Evolutionary conservation across 2,329 filamentous ascomycete genomes (phyloP), one percentile per base, ranked within the genome.

Genomic region (Trichophyton rubrum): DNA sequence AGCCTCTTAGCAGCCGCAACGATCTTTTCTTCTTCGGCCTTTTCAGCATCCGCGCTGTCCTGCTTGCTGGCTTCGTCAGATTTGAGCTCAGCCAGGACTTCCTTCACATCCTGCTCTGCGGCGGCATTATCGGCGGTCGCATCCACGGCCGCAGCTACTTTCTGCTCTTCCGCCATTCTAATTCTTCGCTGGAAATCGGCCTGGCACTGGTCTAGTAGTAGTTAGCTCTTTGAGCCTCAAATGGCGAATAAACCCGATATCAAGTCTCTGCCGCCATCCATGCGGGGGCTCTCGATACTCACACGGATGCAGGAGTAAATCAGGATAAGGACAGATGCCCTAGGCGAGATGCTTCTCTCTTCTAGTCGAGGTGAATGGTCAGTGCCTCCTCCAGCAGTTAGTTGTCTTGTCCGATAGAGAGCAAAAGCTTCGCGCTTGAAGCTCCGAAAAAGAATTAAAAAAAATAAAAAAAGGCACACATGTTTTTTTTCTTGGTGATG

Each of bases 101-200:
- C 71, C 68, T 77, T 70, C 13, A 77, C 75, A 67, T 78, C 76
- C 68, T 76, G 72, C 62, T 75, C 74, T n/a, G 76, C 73, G 53
- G 74, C 72, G 24, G 68, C 68, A 64, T 78, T 77, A 51, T 69
- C 63, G 49, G 69, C 68, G 45, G 66, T 61, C 47, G 67, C 43
- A 13, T 62, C 62, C 9, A 43, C 45, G 58, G 66, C 64, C 7
- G 49, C 55, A 59, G 66, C 64, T 53, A 68, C 63, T 64, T 75
- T 74, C 61, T 72, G 69, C 67, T 74, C 72, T 58, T 73, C 72
- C 53, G 72, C 67, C 73, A 75, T 75, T 59, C 51, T 35, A 35
- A 17, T 2, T 55, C 4, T 51, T 11, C 5, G 11, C 24, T 27
- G 55, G 27, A 45, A 49, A 13, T 33, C 15, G 33, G 30, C 30